Percentiles rank a stretch among this genome's conserved stretches.
Evolutionary conservation across 768 basidiomycete species (phyloP).

Genomic region (Epithele typhae): DNA sequence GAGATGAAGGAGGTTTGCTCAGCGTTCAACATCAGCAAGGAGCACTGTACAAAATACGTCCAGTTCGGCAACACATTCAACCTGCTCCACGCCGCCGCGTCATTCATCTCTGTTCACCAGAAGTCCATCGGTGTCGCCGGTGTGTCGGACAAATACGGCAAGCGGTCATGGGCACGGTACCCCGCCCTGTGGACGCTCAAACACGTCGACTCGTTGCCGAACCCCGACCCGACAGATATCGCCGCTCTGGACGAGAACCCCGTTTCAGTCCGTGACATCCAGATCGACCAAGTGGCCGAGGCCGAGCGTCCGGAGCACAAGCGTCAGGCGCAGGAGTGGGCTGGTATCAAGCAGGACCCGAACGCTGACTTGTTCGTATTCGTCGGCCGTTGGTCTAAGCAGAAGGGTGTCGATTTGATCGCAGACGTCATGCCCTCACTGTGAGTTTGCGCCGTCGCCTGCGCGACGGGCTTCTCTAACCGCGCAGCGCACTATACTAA

Average conservation of each 20-base stretch:
- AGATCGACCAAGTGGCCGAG: conserved; percentile 78
- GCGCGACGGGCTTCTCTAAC: background rate
- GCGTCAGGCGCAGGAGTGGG: conserved; percentile 94
- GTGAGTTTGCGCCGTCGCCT: conserved; percentile 38
- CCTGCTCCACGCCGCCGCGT: conserved; percentile 87
- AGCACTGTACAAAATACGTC: conserved; percentile 93
- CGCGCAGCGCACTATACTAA: too few species aligned
- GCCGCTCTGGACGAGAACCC: conserved; percentile 85
- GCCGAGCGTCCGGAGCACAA: conserved; percentile 89
- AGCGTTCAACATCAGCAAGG: conserved; percentile 96
- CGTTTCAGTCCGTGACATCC: conserved; percentile 61
- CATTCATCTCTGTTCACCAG: conserved; percentile 89
- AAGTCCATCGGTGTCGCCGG: conserved; percentile 93
- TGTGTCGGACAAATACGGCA: conserved; percentile 97
- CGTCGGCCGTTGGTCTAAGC: conserved; percentile 97
- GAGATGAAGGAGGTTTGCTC: conserved; percentile 99
- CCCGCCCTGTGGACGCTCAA: conserved; percentile 95
- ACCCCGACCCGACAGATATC: conserved; percentile 93
- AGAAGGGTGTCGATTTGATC: conserved; percentile 96
- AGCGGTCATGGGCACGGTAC: conserved; percentile 95
- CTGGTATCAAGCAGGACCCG: conserved; percentile 87
- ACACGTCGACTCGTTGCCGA: conserved; percentile 92
- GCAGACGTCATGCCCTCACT: conserved; percentile 92
- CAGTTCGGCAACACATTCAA: conserved; percentile 99
- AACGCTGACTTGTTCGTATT: conserved; percentile 90